phyloP scores from a whole-genome alignment of 768 basidiomycete species.

The Glaciozyma martinii region DNA sequence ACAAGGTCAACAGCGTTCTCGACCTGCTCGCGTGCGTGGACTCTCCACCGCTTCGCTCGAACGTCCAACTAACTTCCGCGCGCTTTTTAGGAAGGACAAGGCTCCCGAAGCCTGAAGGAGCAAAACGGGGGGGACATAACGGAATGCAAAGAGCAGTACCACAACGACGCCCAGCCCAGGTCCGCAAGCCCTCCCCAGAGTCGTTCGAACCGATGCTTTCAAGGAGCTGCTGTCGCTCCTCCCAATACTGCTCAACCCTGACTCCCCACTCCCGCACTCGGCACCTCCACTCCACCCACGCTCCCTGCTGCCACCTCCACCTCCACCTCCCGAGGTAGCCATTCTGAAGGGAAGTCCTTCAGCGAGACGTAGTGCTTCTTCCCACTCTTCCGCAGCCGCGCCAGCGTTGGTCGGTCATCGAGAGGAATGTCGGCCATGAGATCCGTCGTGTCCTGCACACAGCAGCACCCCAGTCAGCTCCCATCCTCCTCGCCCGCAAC shows the following conservation, averaged over 20 bases:
- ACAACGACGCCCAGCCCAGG: too few relatives aligned
- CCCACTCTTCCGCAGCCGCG: conserved; percentile 49
- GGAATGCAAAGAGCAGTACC: neutral
- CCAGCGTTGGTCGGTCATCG: conserved; percentile 63
- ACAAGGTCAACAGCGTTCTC: conserved; percentile 70
- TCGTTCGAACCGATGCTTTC: neutral
- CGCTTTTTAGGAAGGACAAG: conserved; percentile 1
- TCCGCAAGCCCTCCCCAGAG: neutral
- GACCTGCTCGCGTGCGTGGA: conserved; percentile 50
- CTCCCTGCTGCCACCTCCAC: neutral
- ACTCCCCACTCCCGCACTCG: neutral
- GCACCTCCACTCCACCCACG: neutral
- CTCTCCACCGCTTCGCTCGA: neutral
- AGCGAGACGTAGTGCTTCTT: conserved; percentile 55
- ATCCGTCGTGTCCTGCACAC: conserved; percentile 36
- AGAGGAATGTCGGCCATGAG: conserved; percentile 60
- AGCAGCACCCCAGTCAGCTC: conserved; percentile 49
- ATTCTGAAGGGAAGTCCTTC: conserved; percentile 73
- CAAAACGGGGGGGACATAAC: neutral
- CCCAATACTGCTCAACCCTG: neutral
- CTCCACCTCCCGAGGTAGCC: conserved; percentile 46
- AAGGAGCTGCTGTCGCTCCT: neutral
- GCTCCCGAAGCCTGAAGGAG: neutral
- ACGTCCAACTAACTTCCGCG: neutral
- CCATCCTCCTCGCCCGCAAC: neutral